Percentiles rank a stretch among this genome's conserved stretches.
Evolutionary conservation across 2,329 filamentous ascomycete genomes (phyloP).

Genomic region (Drechslera avenae): DNA sequence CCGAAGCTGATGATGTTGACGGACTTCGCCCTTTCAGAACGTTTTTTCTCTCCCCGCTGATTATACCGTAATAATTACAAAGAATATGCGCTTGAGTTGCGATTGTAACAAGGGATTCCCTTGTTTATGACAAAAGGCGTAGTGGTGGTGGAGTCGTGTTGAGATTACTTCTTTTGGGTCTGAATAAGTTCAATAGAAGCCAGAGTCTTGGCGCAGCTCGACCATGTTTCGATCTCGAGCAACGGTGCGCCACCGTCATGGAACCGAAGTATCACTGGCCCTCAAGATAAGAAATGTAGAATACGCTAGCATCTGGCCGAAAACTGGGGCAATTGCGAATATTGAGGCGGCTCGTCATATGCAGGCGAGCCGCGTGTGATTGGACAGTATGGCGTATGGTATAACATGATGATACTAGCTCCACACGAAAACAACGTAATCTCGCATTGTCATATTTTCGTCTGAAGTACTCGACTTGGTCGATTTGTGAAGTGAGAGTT

Average conservation of each 20-base stretch:
- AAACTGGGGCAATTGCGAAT: neutral
- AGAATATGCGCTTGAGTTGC: slow-evolving; percentile 8
- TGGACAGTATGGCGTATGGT: neutral
- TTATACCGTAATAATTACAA: slow-evolving; percentile 14
- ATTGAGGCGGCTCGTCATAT: slow-evolving; percentile 2
- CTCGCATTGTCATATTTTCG: too few species aligned
- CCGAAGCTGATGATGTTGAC: neutral
- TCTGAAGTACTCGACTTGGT: too few species aligned
- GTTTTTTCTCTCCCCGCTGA: slow-evolving; percentile 6
- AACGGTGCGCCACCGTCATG: neutral
- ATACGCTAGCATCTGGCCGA: neutral
- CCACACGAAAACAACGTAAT: too few species aligned
- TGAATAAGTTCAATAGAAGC: slow-evolving; percentile 39
- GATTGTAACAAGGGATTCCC: slow-evolving; percentile 22
- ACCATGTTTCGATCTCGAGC: neutral
- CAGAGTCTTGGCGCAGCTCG: slow-evolving; percentile 23
- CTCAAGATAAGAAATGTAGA: neutral
- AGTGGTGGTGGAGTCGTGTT: slow-evolving; percentile 18
- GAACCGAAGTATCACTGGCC: neutral
- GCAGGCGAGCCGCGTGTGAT: neutral
- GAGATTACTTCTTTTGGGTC: slow-evolving; percentile 28
- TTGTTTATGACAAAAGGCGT: slow-evolving; percentile 11
- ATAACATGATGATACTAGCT: too few species aligned
- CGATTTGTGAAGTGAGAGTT: too few species aligned
- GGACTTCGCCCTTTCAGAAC: slow-evolving; percentile 11